Evolutionary conservation across 2,329 filamentous ascomycete genomes (phyloP), one percentile per base, ranked within the genome.

Genomic region (Chrysoporthe deuterocubensis): DNA sequence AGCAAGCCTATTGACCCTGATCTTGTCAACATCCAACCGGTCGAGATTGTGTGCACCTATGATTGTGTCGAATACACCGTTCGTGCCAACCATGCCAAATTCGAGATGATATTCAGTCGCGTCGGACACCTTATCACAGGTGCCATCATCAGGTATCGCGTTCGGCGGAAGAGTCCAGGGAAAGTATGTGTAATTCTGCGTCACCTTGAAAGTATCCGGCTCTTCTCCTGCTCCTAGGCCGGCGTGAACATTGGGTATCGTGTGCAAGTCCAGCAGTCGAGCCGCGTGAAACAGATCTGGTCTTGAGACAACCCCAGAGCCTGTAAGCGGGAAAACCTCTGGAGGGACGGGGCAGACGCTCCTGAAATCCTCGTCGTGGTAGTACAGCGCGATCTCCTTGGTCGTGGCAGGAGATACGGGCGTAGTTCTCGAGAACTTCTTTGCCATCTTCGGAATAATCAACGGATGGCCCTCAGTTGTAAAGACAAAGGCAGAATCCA

Each of bases 391-490:
- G 34, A 70, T 63, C 7, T 70, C 69, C 43, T 64, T 70, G 14
- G 67, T 70, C 14, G 67, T 62, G 7, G 69, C 64, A n/a, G 69
- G 67, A 42, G 69, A 59, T 7, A 64, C 67, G 46, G 67, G 69
- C 16, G 65, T 72, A 14, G 68, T 71, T 54, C 72, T 74, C 64
- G 74, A 78, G 2, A 66, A 64, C 18, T 56, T 70, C 71, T 32
- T 69, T 11, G 76, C 72, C 69, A 78, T 81, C 67, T 82, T 84
- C 14, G 94, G 94, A 64, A 99, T 91, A 54, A 98, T 85, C 57
- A 99, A 83, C 3, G 96, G 96, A 78, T 99, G 96, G 0, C 95
- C 96, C 79, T 99, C 96, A 0, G 96, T 99, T 0, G 92, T 96
- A 77, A 99, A 98, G 16, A 99, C 95, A 77, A 91, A 96, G 0